phyloP scores from a whole-genome alignment of 768 basidiomycete species.

The Trametes elegans region DNA sequence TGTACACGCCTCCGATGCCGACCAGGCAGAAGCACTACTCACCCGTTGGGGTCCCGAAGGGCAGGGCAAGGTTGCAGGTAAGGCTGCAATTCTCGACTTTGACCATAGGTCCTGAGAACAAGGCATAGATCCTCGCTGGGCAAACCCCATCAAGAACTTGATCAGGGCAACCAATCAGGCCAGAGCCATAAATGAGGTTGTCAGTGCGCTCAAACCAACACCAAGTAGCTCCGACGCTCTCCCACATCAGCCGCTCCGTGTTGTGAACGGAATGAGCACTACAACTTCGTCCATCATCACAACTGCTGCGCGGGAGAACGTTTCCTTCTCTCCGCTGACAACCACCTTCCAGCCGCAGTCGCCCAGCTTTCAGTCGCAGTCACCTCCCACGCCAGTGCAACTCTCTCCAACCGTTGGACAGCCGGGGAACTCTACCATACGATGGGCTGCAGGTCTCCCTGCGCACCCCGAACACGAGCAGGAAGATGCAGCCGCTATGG shows the following conservation, averaged over 20 bases:
- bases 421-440: constrained; percentile 59
- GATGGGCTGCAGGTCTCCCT: constrained; percentile 58
- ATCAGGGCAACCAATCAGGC: constrained; percentile 67
- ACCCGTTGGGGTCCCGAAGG: constrained; percentile 89
- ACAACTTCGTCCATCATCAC: constrained; percentile 69
- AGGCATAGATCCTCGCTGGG: constrained; percentile 82
- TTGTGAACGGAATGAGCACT: constrained; percentile 76
- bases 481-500: constrained; percentile 42
- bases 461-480: constrained; percentile 69
- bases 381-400: constrained; percentile 24
- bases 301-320: constrained; percentile 72
- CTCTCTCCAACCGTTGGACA: constrained; percentile 42
- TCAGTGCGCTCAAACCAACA: constrained; percentile 64
- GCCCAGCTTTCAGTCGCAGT: constrained; percentile 28
- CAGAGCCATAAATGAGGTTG: constrained; percentile 73
- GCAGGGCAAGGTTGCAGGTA: constrained; percentile 84
- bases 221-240: constrained; percentile 41
- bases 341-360: constrained; percentile 23
- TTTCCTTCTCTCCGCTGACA: constrained; percentile 41
- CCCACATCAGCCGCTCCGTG: constrained; percentile 56
- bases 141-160: constrained; percentile 79
- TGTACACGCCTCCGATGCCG: constrained; percentile 88
- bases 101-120: neutral
- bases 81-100: constrained; percentile 18
- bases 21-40: constrained; percentile 84